These are phyloP conservation scores for Talaromyces sp. DNA, from an alignment of 2,329 filamentous ascomycete genomes.

Conservation along the genomic window DNA sequence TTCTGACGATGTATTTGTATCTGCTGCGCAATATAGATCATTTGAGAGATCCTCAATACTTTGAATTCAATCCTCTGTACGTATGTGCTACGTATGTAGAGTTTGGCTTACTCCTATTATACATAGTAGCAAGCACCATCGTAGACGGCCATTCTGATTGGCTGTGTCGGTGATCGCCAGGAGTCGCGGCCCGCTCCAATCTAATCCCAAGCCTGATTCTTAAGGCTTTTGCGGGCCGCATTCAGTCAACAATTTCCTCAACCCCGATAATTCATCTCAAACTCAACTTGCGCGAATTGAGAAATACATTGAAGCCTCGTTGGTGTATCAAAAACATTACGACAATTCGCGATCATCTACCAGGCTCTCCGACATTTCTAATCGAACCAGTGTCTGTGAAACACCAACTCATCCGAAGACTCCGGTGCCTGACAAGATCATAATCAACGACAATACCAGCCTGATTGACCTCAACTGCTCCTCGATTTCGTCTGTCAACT, in stretches of 20 bases:
- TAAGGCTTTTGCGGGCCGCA: constrained; percentile 3
- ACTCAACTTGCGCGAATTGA: not conserved
- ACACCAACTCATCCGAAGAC: not conserved
- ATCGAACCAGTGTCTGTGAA: not conserved
- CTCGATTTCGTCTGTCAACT: not conserved
- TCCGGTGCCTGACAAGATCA: not conserved
- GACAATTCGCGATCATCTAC: not conserved
- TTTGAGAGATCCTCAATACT: too few relatives aligned
- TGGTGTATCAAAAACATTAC: not conserved
- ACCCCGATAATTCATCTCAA: not conserved
- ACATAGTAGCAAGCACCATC: too few relatives aligned
- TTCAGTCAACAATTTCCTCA: not conserved
- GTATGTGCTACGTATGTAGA: too few relatives aligned
- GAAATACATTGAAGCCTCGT: not conserved
- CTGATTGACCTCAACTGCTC: not conserved
- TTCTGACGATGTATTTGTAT: not conserved
- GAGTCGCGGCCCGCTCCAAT: not conserved
- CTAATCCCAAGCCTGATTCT: not conserved
- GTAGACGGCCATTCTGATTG: not conserved
- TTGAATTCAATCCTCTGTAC: too few relatives aligned
- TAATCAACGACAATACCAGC: not conserved
- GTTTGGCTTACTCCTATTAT: too few relatives aligned
- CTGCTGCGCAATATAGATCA: not conserved
- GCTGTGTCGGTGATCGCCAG: constrained; percentile 6
- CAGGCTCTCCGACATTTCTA: not conserved